A percentile compares a stretch with the other conserved stretches of the same genome.
Conservation (phyloP, 176 grass and related monocot species). For the Lolium rigidum region DNA sequence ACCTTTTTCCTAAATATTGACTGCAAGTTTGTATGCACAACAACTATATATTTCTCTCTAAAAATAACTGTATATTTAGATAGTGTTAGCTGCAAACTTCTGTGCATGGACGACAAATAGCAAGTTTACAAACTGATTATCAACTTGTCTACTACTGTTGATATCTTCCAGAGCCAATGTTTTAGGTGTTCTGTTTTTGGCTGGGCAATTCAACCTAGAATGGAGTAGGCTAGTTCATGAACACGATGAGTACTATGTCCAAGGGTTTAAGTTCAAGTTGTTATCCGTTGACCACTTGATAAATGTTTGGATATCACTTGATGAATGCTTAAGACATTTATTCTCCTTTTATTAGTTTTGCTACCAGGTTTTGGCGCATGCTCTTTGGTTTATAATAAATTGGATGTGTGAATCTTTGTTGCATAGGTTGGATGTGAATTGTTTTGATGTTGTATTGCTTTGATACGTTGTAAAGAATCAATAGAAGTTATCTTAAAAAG, state of each 20-base stretch:
- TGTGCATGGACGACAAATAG: neutral
- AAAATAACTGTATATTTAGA: neutral
- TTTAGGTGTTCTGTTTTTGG: too few species aligned
- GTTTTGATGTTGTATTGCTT: neutral
- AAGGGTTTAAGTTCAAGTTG: neutral
- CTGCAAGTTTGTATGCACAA: neutral
- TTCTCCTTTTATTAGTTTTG: constrained; percentile 1
- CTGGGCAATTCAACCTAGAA: too few species aligned
- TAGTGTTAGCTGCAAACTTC: neutral
- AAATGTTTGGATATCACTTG: neutral
- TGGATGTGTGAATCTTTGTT: neutral
- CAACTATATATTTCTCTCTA: neutral
- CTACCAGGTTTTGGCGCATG: neutral
- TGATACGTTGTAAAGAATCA: neutral
- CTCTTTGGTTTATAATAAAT: neutral
- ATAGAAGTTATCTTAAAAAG: neutral
- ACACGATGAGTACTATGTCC: neutral
- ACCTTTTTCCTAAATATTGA: neutral
- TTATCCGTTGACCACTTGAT: neutral
- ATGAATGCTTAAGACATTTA: neutral
- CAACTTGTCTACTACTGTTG: neutral
- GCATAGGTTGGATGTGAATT: neutral
- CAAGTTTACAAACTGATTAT: neutral
- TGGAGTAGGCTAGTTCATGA: too few species aligned
- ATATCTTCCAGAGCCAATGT: too few species aligned